Evolutionary conservation across 768 basidiomycete genomes (phyloP).

Genomic region (Auriscalpium microsporum): DNA sequence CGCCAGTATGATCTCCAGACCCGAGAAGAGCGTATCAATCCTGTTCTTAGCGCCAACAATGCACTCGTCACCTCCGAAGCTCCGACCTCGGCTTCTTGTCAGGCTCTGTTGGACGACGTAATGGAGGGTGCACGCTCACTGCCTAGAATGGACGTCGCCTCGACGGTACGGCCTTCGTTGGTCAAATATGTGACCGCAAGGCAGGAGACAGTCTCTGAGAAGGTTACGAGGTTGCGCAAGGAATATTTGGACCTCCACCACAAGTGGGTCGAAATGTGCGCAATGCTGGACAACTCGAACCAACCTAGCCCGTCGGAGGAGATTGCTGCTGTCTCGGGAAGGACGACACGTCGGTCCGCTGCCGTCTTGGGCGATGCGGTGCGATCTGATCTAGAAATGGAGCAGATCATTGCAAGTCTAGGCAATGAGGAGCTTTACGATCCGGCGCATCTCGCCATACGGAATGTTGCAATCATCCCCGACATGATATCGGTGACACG

Average conservation of each 20-base stretch:
- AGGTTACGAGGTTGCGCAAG: conserved; percentile 45
- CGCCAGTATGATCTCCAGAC: conserved; percentile 52
- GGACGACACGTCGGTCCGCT: conserved; percentile 68
- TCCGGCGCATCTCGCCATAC: conserved; percentile 76
- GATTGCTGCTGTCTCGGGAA: conserved; percentile 26
- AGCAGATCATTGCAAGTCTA: conserved; percentile 91
- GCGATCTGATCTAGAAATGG: conserved; percentile 92
- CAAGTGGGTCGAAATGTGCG: conserved; percentile 67
- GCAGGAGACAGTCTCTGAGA: conserved; percentile 41
- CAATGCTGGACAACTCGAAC: conserved; percentile 53
- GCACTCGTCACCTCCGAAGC: conserved; percentile 29
- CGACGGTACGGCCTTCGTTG: conserved; percentile 38
- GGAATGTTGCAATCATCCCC: conserved; percentile 81
- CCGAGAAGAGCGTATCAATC: conserved; percentile 52
- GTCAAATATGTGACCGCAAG: conserved; percentile 46
- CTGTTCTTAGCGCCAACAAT: conserved; percentile 54
- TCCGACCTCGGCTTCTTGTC: conserved; percentile 24
- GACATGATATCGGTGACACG: conserved; percentile 77
- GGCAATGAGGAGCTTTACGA: conserved; percentile 92
- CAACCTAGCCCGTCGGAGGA: conserved; percentile 29
- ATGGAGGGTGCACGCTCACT: conserved; percentile 28
- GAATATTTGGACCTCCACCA: conserved; percentile 66
- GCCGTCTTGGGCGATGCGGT: conserved; percentile 78
- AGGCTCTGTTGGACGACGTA: conserved; percentile 41
- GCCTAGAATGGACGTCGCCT: conserved; percentile 29